Conservation (phyloP, 2,329 filamentous ascomycete species). For the Mycosphaerella sp. region DNA sequence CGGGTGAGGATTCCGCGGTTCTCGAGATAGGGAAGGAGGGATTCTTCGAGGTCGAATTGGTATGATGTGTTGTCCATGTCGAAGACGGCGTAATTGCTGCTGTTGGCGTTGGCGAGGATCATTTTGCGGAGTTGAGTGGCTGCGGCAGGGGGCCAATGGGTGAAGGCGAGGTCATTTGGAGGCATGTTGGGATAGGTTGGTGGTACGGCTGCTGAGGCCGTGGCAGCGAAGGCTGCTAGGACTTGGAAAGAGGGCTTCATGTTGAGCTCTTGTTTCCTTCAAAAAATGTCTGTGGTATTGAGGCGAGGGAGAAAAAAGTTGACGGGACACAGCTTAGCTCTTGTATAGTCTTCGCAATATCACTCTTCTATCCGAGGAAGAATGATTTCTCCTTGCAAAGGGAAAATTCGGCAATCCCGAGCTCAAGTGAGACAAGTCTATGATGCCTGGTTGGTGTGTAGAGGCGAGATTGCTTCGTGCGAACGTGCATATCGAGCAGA, state of each 20-base stretch:
- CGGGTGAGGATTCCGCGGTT: constrained; percentile 39
- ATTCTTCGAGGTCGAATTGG: constrained; percentile 41
- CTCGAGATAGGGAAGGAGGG: constrained; percentile 41
- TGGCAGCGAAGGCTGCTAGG: neutral
- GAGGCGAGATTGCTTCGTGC: neutral
- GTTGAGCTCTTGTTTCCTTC: neutral
- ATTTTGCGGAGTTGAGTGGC: constrained; percentile 15
- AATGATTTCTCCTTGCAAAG: no score
- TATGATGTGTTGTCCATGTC: constrained; percentile 46
- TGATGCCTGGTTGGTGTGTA: neutral
- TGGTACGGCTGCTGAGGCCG: neutral
- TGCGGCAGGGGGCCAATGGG: constrained; percentile 18
- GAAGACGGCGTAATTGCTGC: constrained; percentile 22
- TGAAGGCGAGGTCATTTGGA: constrained; percentile 2
- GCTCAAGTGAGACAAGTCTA: neutral
- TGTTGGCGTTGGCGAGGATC: constrained; percentile 19
- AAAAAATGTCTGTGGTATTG: neutral
- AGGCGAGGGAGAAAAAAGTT: neutral
- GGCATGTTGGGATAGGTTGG: neutral
- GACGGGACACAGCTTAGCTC: neutral
- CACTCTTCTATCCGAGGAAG: neutral
- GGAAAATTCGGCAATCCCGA: neutral
- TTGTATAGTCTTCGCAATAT: neutral
- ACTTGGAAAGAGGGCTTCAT: constrained; percentile 2
- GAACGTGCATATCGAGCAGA: neutral